Evolutionary conservation across 2,329 filamentous ascomycete species (phyloP), one percentile per base, ranked within the genome.

Genomic region (Alternaria brassicicola): DNA sequence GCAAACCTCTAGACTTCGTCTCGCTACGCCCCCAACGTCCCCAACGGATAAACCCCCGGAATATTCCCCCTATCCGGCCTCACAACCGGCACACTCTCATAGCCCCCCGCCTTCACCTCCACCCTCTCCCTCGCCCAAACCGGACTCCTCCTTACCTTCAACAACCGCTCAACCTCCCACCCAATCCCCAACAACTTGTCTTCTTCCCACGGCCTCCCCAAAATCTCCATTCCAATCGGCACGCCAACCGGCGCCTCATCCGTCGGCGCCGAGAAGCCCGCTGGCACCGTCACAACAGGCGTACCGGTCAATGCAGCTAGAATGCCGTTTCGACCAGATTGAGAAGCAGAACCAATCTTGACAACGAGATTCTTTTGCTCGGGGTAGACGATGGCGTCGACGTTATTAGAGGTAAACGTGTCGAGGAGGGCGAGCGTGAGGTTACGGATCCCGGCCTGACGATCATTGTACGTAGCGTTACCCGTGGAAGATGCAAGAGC

Each of bases 331-430:
- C 87, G 78, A 1, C 86, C 86, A n/a, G 77, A 77, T 73, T 89
- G 87, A 0, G 81, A 83, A 0, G 82, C 78, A 1, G 82, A 81
- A 3, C 86, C 86, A 23, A 88, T 72, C 43, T 82, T 81, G 2
- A 88, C 86, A 6, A 87, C 85, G 1, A 89, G 81, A 52, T 88
- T 88, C 67, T 83, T 83, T 66, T 89, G 87, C 68, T 89, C 83
- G 0, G 87, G 87, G 71, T 89, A 89, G 64, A 88, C 82, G 33
- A 89, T 65, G 0, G 83, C 86, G 67, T 88, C 84, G 13, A 89
- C 78, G 0, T 72, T 59, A 61, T 86, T 76, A 0, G 67, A 55
- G 0, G 75, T 69, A 58, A 89, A 87, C 0, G 84, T 86, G 3
- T 73, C 60, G n/a, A 78, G 74, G 2, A 89, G 74, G 0, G 81